Percentiles rank a stretch among this genome's conserved stretches.
phyloP scores from a whole-genome alignment of 1,284 basidiomycete species.

The Coniferiporia weirii region DNA sequence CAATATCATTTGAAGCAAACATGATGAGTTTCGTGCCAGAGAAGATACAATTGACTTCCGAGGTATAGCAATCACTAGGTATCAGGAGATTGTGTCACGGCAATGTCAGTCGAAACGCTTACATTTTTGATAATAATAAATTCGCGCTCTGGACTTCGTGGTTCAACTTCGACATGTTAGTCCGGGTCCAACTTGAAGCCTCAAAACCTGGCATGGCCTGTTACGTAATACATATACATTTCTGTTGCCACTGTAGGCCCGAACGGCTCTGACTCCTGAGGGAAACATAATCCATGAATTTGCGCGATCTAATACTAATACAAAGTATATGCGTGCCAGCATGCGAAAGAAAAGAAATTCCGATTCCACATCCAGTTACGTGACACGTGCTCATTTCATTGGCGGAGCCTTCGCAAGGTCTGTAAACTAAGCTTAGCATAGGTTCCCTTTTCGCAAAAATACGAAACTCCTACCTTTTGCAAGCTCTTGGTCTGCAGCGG shows the following conservation, averaged over 20 bases:
- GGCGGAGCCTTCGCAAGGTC: slow-evolving; percentile 17
- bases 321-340: not conserved
- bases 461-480: slow-evolving; percentile 54
- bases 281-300: not conserved
- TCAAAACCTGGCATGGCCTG: too few species aligned
- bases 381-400: slow-evolving; percentile 7
- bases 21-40: too few species aligned
- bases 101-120: too few species aligned
- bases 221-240: not conserved
- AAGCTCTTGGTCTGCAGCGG: slow-evolving; percentile 80
- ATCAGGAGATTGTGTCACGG: too few species aligned
- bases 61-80: too few species aligned
- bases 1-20: too few species aligned
- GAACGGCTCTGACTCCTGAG: not conserved
- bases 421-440: not conserved
- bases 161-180: too few species aligned
- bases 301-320: slow-evolving; percentile 8
- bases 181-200: too few species aligned
- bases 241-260: not conserved
- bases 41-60: too few species aligned
- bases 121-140: too few species aligned
- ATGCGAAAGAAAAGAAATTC: not conserved
- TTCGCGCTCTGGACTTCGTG: too few species aligned
- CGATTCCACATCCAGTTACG: not conserved
- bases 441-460: not conserved